Evolutionary conservation across 345 rosid genomes (phyloP).

Genomic region (Camelina hispida): DNA sequence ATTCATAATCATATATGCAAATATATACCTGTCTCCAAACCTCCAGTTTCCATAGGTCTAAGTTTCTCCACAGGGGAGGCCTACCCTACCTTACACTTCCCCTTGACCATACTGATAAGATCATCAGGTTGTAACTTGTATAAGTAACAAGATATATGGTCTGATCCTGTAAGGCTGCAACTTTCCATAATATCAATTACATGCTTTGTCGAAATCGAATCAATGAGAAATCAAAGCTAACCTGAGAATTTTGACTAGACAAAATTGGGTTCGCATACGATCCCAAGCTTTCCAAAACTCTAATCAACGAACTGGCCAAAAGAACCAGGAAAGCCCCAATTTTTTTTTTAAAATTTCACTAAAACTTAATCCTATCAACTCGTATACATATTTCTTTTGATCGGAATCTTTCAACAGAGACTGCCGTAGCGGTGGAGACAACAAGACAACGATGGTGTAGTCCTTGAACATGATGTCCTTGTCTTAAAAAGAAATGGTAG

Average conservation of each 20-base stretch:
- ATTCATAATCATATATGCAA: neutral
- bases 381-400: neutral
- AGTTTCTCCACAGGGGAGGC: neutral
- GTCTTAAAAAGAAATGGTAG: neutral
- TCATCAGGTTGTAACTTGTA: too few relatives aligned
- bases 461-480: neutral
- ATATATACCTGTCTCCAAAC: neutral
- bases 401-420: neutral
- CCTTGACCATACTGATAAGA: neutral
- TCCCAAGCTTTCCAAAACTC: constrained; percentile 1
- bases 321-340: neutral
- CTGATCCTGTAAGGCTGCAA: neutral
- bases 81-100: neutral
- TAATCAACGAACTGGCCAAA: neutral
- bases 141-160: neutral
- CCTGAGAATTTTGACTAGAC: too few relatives aligned
- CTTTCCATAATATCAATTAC: neutral
- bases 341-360: neutral
- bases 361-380: neutral
- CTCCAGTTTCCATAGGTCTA: neutral
- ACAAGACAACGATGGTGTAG: neutral
- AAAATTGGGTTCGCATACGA: too few relatives aligned
- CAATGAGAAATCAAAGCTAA: constrained; percentile 4
- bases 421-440: constrained; percentile 7
- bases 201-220: constrained; percentile 2